Conservation (phyloP, 805 yeast species). For the Sugiyamaella americana region DNA sequence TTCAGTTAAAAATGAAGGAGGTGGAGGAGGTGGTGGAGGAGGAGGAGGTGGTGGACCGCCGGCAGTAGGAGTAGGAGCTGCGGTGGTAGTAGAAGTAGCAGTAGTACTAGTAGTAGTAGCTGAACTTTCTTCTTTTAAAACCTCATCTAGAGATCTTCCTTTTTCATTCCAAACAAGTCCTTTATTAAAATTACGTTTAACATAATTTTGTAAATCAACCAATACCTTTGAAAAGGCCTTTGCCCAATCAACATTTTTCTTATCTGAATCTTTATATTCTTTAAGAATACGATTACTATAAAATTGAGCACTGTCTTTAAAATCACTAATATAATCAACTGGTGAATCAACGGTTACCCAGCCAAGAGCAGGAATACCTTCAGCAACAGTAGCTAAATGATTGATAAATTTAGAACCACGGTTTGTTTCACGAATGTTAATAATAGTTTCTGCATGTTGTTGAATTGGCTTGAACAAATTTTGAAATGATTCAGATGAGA, state of each 20-base stretch:
- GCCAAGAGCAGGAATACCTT: conserved; percentile 84
- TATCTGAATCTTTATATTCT: conserved; percentile 69
- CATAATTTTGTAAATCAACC: conserved; percentile 64
- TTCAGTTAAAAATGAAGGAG: conserved; percentile 54
- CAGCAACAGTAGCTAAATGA: conserved; percentile 77
- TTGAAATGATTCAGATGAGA: conserved; percentile 46
- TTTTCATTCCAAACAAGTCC: conserved; percentile 76
- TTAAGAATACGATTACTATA: conserved; percentile 90
- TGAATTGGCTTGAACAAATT: conserved; percentile 66
- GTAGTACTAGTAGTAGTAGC: conserved; percentile 27
- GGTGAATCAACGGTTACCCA: conserved; percentile 84
- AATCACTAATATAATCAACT: conserved; percentile 67
- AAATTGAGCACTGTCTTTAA: conserved; percentile 86
- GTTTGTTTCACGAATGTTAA: conserved; percentile 65
- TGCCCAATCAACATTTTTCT: conserved; percentile 76
- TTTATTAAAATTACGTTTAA: conserved; percentile 68
- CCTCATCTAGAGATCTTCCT: conserved; percentile 54
- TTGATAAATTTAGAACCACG: conserved; percentile 59
- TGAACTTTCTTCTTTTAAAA: conserved; percentile 30
- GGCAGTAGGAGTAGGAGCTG: conserved; percentile 36
- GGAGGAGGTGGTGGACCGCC: conserved; percentile 33
- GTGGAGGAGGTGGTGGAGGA: conserved; percentile 91
- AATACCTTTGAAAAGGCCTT: conserved; percentile 55
- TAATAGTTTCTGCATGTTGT: conserved; percentile 49
- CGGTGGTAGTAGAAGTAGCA: conserved; percentile 34